Base-by-base conservation (phyloP, 257 asterid genomes). In the Capsicum pubescens region DNA sequence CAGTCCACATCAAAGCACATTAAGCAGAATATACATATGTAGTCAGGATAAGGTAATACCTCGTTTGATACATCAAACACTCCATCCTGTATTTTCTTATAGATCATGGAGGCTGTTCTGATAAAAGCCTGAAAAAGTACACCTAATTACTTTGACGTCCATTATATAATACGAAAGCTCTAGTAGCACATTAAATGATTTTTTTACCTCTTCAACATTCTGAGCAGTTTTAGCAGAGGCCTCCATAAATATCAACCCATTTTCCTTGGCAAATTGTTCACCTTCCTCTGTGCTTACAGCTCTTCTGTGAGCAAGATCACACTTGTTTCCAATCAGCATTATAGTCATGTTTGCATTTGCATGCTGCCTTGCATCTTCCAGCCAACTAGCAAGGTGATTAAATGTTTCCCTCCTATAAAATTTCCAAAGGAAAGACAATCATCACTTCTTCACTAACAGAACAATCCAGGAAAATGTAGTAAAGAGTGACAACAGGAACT, bases 241-340 rank as follows among this genome's bases (percentile, higher is more conserved):
- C 83, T 82, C 88, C 88, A 86, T 92, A 70, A 83, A 83, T 83
- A 83, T 83, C 87, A 95, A 88, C 35, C 98, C 97, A 86, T 95
- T 84, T 84, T 91, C 94, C 87, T 84, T 92, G 46, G 97, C 98
- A 87, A 94, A 94, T 83, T 92, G 98, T 77, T 91, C 92, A 0
- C 98, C 98, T 89, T 94, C 98, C 90, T 93, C 98, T 1, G 92
- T 92, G 90, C 95, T 94, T 60, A 94, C 97, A 4, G 95, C 98
- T 84, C 97, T 90, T 87, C 95, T 91, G 85, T 94, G 98, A 35
- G 97, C 88, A 64, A 94, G 88, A 88, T 94, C 98, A 79, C 92
- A 79, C 88, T 94, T 94, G 85, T 93, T 93, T 52, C 97, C 98
- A 77, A 95, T 91, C 84, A 95, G 88, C 94, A 95, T 93, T 87